These are phyloP conservation scores for Lyophyllum atratum DNA, from an alignment of 768 basidiomycete species.

Conservation along the genomic window DNA sequence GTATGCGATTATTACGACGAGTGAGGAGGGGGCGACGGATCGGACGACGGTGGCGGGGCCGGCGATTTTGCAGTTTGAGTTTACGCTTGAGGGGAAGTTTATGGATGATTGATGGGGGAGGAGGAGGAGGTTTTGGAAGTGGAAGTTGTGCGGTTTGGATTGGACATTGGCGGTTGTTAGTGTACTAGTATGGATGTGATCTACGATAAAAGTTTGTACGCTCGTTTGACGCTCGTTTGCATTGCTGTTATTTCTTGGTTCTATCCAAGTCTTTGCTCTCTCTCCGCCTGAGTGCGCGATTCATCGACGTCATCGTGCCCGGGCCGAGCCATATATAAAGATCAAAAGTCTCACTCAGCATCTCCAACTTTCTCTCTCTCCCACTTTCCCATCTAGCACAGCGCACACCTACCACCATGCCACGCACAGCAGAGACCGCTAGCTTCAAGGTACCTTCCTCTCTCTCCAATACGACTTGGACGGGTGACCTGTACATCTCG, in stretches of 20 bases:
- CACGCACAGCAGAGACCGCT: constrained; percentile 63
- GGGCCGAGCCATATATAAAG: constrained; percentile 4
- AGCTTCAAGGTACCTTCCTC: constrained; percentile 39
- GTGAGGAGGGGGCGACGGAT: constrained; percentile 8
- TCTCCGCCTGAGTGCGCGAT: neutral
- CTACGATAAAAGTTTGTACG: too few relatives aligned
- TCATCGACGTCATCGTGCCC: neutral
- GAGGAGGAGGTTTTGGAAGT: too few relatives aligned
- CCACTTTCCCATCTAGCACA: constrained; percentile 22
- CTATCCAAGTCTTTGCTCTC: too few relatives aligned
- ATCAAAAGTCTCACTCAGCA: too few relatives aligned
- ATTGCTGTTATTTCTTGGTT: too few relatives aligned
- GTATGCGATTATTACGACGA: constrained; percentile 11
- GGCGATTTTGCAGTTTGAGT: constrained; percentile 12
- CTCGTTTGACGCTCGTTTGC: too few relatives aligned
- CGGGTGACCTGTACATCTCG: neutral
- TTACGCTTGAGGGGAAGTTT: constrained; percentile 3
- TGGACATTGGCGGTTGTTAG: too few relatives aligned
- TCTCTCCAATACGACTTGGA: neutral
- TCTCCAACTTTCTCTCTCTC: neutral
- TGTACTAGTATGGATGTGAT: too few relatives aligned
- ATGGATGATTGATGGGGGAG: too few relatives aligned
- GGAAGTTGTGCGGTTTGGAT: too few relatives aligned
- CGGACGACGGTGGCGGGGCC: constrained; percentile 14
- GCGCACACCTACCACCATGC: constrained; percentile 43